Conservation (phyloP, 1,284 basidiomycete genomes). For the Phylloboletellus chloephorus region DNA sequence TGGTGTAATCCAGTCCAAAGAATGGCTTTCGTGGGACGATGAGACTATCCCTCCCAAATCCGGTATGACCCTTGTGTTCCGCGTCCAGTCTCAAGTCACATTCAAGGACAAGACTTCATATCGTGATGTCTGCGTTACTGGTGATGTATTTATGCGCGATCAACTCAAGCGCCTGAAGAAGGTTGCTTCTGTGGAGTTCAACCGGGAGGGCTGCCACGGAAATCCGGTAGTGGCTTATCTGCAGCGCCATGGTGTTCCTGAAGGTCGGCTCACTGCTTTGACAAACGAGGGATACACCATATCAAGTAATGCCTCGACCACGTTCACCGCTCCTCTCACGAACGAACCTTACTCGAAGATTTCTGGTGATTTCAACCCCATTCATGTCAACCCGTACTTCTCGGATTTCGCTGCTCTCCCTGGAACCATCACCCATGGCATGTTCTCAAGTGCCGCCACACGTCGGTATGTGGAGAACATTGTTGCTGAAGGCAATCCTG, state of each 20-base stretch:
- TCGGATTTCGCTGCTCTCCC: conserved; percentile 90
- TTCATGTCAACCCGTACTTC: conserved; percentile 99
- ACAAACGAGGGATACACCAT: conserved; percentile 84
- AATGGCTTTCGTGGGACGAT: conserved; percentile 97
- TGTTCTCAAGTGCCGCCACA: conserved; percentile 95
- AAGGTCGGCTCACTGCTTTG: conserved; percentile 75
- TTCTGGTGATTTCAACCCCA: conserved; percentile 97
- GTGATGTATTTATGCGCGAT: conserved; percentile 81
- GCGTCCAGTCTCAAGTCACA: conserved; percentile 76
- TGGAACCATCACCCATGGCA: conserved; percentile 95
- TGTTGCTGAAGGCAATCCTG: conserved; percentile 88
- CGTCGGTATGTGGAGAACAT: conserved; percentile 91
- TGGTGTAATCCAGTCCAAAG: conserved; percentile 90
- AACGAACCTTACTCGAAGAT: conserved; percentile 95
- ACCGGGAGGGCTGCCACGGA: conserved; percentile 82
- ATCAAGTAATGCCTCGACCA: conserved; percentile 51
- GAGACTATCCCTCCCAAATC: conserved; percentile 72
- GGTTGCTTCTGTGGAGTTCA: conserved; percentile 85
- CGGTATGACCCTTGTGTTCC: conserved; percentile 86
- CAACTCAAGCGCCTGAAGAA: conserved; percentile 83
- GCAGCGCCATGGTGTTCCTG: conserved; percentile 79
- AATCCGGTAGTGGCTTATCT: conserved; percentile 94
- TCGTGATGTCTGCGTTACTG: conserved; percentile 77
- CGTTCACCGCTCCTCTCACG: conserved; percentile 75
- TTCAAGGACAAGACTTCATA: conserved; percentile 91